Evolutionary conservation across 352 stramenopile genomes (phyloP), one percentile per base, ranked within the genome.

Genomic region (Phytophthora cryptogea): DNA sequence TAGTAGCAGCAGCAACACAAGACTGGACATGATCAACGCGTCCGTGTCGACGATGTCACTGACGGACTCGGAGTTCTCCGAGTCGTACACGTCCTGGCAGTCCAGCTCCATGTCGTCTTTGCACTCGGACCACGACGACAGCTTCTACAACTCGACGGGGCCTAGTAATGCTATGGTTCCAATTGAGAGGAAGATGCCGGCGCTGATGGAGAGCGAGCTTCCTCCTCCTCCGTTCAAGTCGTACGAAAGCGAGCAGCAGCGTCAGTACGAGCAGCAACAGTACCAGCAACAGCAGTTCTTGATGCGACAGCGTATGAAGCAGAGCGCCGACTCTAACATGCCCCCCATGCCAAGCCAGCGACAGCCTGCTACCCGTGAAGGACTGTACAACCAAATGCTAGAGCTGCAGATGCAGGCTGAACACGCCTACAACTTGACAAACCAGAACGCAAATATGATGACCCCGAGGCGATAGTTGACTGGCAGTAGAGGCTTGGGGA

Each of bases 361-460:
- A 20, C 49, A 50, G 8, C 52, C 62, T 8, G 31, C 37, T 10
- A 66, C 63, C n/a, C 81, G 80, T 17, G 67, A 76, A 57, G 79
- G 65, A 10, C 69, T 91, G 7, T 91, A 91, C 70, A 88, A 89
- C 58, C 78, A 91, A 54, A 89, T 91, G 82, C 63, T 89, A 27
- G 79, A 88, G 58, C 64, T 91, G 52, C 82, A 88, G 48, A 78
- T 89, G 64, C 66, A 83, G 27, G 79, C 82, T 28, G 82, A 91
- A 56, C 64, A 55, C 14, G 74, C 80, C 16, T 88, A 91, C 69
- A 85, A 88, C 51, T 59, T 89, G 45, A 78, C 80, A 11, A 91
- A 86, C 67, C 82, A 88, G 54, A 89, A 91, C 57, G 77, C 79
- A 20, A 72, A 70, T 63, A 72, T 80, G 78, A 72, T 79, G 79